Percentiles rank a stretch among this genome's conserved stretches.
Conservation (phyloP, 805 yeast species). For the Lachancea sp. region DNA sequence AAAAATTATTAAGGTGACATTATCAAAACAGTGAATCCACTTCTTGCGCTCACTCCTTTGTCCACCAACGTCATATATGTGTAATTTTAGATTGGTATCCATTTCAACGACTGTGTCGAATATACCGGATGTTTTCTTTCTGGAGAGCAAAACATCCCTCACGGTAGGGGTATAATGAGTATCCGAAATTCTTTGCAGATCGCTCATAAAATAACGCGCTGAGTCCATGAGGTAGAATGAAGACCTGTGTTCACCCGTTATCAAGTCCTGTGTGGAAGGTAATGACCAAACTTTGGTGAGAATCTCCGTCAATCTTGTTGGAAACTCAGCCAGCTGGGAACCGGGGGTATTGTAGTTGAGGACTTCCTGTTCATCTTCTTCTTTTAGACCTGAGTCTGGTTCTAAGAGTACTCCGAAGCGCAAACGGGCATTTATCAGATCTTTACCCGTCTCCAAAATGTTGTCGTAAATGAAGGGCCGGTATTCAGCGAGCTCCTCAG, state of each 20-base stretch:
- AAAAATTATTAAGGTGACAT: constrained; percentile 81
- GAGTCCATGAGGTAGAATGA: constrained; percentile 83
- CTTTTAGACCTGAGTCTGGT: constrained; percentile 29
- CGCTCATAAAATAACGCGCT: constrained; percentile 68
- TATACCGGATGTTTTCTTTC: constrained; percentile 90
- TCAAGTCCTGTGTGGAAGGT: constrained; percentile 50
- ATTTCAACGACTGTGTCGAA: constrained; percentile 74
- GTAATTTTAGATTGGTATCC: constrained; percentile 54
- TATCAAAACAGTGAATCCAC: constrained; percentile 96
- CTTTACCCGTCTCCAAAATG: constrained; percentile 68
- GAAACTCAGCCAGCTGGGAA: constrained; percentile 37
- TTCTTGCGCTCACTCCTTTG: constrained; percentile 93
- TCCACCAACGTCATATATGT: constrained; percentile 85
- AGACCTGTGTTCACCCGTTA: constrained; percentile 50
- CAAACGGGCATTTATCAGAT: constrained; percentile 58
- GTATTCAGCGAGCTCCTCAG: constrained; percentile 63
- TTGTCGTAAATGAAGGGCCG: constrained; percentile 75
- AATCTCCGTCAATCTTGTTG: constrained; percentile 39
- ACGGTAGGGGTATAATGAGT: constrained; percentile 64
- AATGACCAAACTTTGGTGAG: constrained; percentile 50
- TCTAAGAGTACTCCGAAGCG: constrained; percentile 38
- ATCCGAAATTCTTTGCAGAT: constrained; percentile 47
- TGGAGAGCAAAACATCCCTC: constrained; percentile 74
- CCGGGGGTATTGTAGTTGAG: constrained; percentile 10
- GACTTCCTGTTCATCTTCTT: constrained; percentile 22